These are phyloP conservation scores for Sugiyamaella qingdaonensis DNA, from an alignment of 805 yeast species.

Conservation along the genomic window DNA sequence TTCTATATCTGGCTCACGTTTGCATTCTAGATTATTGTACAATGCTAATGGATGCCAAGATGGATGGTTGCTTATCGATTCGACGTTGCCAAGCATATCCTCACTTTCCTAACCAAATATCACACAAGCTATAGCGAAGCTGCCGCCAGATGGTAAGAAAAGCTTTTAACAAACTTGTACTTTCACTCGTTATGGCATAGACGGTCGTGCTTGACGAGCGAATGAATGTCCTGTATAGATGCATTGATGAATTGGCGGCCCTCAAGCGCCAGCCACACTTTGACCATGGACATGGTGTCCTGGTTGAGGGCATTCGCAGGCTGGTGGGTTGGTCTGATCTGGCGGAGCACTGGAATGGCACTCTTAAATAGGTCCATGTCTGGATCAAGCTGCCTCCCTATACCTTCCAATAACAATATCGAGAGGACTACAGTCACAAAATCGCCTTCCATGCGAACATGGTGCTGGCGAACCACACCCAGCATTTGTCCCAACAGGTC, in stretches of 20 bases:
- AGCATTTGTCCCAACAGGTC: constrained; percentile 83
- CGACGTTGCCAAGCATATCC: not conserved
- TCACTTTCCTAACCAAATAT: not conserved
- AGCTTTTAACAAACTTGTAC: not conserved
- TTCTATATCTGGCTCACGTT: too few relatives aligned
- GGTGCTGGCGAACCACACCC: constrained; percentile 88
- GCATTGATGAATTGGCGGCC: constrained; percentile 81
- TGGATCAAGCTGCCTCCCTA: constrained; percentile 92
- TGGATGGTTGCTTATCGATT: too few relatives aligned
- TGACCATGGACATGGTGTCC: constrained; percentile 72
- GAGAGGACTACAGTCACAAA: constrained; percentile 95
- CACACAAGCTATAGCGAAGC: not conserved
- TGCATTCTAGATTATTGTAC: too few relatives aligned
- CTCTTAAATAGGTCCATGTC: constrained; percentile 91
- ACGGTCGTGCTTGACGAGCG: constrained; percentile 58
- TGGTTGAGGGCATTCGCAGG: constrained; percentile 37
- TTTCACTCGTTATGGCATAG: constrained; percentile 59
- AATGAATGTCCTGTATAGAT: constrained; percentile 64
- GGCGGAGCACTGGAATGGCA: constrained; percentile 80
- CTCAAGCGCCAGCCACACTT: constrained; percentile 88
- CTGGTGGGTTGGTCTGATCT: constrained; percentile 47
- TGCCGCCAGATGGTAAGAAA: not conserved
- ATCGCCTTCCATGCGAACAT: constrained; percentile 97
- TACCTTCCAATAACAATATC: constrained; percentile 84
- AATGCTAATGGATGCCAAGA: too few relatives aligned